Conservation (phyloP, 805 yeast genomes). For the Sugiyamaella americana region DNA sequence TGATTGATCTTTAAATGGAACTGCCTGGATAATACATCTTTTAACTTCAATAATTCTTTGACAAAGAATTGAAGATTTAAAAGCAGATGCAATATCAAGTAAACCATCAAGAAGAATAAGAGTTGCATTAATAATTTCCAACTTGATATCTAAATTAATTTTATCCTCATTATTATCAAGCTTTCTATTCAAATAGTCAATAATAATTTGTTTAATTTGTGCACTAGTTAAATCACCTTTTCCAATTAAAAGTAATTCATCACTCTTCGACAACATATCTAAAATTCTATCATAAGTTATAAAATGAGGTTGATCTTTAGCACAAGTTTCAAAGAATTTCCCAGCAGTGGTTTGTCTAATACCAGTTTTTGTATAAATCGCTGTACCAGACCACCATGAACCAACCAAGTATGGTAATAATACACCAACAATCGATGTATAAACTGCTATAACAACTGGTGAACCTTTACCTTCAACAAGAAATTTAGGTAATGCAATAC, state of each 20-base stretch:
- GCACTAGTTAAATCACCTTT: conserved; percentile 37
- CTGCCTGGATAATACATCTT: conserved; percentile 71
- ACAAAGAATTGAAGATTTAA: conserved; percentile 66
- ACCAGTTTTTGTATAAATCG: conserved; percentile 74
- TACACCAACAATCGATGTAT: conserved; percentile 67
- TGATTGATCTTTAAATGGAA: conserved; percentile 41
- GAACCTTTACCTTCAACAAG: conserved; percentile 79
- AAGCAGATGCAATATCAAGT: conserved; percentile 73
- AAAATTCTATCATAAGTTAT: conserved; percentile 52
- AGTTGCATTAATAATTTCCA: conserved; percentile 47
- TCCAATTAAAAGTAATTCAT: conserved; percentile 47
- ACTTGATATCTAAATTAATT: conserved; percentile 25
- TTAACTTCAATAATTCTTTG: conserved; percentile 56
- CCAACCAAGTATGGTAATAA: conserved; percentile 77
- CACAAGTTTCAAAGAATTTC: conserved; percentile 58
- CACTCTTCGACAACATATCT: conserved; percentile 56
- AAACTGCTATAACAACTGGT: conserved; percentile 55
- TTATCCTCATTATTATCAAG: conserved; percentile 32
- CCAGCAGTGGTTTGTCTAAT: conserved; percentile 82
- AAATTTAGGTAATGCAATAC: conserved; percentile 91
- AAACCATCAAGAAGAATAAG: conserved; percentile 65
- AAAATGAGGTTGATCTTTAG: conserved; percentile 51
- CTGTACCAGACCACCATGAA: conserved; percentile 84
- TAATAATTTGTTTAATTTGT: conserved; percentile 47
- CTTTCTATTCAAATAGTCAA: conserved; percentile 54